Base-by-base conservation (phyloP, 441 rosid genomes). In the Mallotus repandus region DNA sequence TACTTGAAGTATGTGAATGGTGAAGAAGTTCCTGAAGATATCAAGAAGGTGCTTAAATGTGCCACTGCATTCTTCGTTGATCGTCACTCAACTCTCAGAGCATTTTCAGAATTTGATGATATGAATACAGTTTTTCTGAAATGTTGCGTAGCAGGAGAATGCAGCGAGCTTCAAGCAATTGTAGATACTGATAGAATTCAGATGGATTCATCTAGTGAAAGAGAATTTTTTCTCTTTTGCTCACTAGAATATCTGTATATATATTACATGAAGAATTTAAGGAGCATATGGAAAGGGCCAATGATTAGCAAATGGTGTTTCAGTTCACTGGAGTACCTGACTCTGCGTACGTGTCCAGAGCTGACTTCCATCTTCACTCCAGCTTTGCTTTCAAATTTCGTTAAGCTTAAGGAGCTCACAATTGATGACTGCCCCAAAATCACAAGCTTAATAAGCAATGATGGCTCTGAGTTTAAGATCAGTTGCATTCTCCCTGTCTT, bases 291-390 rank as follows among this genome's bases (percentile, higher is more conserved):
- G 63, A 16, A 61, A 0, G 77, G 74, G 7, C 63, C 63, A 1
- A 1, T 4, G 2, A n/a, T 4, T 7, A 2, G 1, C 13, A 2
- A 10, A 2, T 16, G 65, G 4, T 70, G 14, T 4, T 57, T 77
- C 9, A 29, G 21, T 43, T 5, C 4, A 62, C 69, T 81, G 65
- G 78, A 64, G 69, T 50, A 0, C 74, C 73, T 81, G 61, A 22
- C 61, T 1, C 55, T 81, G 19, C 62, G 60, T 12, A 72, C 32
- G 45, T 81, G 84, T 35, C 84, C 79, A 15, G 49, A 53, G 22
- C 49, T 75, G 54, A 63, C 58, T 35, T 9, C 7, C n/a, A 72
- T 81, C 49, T 78, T 81, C 58, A 75, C 57, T 3, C 69, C 41
- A 2, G 72, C 11, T 18, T 68, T 75, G 57, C 45, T 78, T 12